Evolutionary conservation across 1,139 yeast species (phyloP).

Genomic region (Wickerhamomyces sp.): DNA sequence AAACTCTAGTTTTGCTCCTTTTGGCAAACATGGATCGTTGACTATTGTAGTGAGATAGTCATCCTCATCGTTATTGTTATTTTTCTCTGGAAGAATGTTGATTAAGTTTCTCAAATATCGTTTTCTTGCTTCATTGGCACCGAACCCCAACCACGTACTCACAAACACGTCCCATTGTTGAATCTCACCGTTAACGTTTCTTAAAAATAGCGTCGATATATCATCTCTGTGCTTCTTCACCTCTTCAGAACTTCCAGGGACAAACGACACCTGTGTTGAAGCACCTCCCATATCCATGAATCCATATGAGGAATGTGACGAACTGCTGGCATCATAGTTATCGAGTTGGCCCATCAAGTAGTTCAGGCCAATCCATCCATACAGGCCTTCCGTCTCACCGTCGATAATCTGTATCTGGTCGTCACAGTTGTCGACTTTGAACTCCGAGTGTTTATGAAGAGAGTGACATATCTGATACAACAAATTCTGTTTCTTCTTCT

Average conservation of each 20-base stretch:
- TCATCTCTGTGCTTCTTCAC: constrained; percentile 56
- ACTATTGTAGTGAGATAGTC: constrained; percentile 34
- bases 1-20: constrained; percentile 44
- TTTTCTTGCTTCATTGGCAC: constrained; percentile 73
- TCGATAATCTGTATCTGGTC: constrained; percentile 68
- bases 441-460: constrained; percentile 44
- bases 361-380: constrained; percentile 77
- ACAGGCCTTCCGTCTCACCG: constrained; percentile 76
- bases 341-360: constrained; percentile 56
- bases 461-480: constrained; percentile 47
- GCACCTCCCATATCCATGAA: constrained; percentile 95
- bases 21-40: constrained; percentile 69
- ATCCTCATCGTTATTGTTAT: constrained; percentile 35
- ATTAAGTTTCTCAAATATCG: constrained; percentile 55
- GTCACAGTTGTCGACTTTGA: constrained; percentile 47
- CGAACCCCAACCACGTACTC: constrained; percentile 81
- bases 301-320: constrained; percentile 53
- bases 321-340: constrained; percentile 33
- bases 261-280: constrained; percentile 76
- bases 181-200: constrained; percentile 53
- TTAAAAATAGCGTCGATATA: constrained; percentile 48
- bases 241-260: constrained; percentile 52
- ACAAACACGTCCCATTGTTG: constrained; percentile 73
- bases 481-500: constrained; percentile 39
- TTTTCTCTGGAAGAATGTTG: constrained; percentile 36